Conservation (phyloP, 805 yeast genomes). For the Suhomyces prunicola region DNA sequence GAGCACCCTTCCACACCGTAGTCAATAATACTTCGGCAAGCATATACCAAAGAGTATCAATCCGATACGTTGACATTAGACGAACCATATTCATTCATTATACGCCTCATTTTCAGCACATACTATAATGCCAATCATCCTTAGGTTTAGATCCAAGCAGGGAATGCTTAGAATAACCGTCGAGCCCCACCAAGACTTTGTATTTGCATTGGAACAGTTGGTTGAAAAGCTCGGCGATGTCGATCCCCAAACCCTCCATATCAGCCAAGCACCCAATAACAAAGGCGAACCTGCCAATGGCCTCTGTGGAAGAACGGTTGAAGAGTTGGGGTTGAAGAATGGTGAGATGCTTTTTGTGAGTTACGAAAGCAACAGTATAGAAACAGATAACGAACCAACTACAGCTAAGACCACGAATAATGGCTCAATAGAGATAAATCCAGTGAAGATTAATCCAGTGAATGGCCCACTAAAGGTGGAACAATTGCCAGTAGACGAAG, state of each 20-base stretch:
- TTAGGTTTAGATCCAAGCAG: constrained; percentile 79
- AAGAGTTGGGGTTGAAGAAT: constrained; percentile 50
- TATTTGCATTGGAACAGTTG: constrained; percentile 41
- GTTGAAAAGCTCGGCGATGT: constrained; percentile 18
- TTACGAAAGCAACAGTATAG: constrained; percentile 21
- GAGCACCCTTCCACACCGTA: background rate
- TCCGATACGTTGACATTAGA: background rate
- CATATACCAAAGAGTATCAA: background rate
- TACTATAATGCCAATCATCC: constrained; percentile 18
- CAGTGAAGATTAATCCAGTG: background rate
- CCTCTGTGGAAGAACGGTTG: constrained; percentile 35
- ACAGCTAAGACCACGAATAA: constrained; percentile 7
- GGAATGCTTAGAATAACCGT: constrained; percentile 73
- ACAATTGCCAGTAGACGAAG: constrained; percentile 50
- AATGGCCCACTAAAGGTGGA: background rate
- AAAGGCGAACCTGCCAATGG: constrained; percentile 38
- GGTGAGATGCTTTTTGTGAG: constrained; percentile 55
- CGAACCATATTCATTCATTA: background rate
- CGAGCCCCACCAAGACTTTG: constrained; percentile 44
- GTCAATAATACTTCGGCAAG: background rate
- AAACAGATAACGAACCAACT: constrained; percentile 12
- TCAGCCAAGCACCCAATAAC: constrained; percentile 47
- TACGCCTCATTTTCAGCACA: background rate
- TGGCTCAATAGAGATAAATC: background rate
- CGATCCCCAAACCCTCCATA: constrained; percentile 23